Conservation (phyloP, 2,329 filamentous ascomycete species). For the Monosporascus sp. region DNA sequence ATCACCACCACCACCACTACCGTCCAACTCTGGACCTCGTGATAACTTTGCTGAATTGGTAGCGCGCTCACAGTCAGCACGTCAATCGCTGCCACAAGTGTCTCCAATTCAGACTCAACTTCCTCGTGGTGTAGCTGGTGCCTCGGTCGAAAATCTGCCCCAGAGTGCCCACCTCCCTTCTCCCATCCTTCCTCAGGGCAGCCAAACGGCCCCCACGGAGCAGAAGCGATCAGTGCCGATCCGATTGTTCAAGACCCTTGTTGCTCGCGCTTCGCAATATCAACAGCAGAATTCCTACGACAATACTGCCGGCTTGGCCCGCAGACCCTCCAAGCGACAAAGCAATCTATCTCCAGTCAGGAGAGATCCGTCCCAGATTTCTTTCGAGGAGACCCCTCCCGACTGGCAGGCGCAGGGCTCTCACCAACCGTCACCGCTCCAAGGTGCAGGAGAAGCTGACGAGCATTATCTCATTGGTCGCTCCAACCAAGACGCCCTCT, state of each 20-base stretch:
- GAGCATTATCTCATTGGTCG: constrained; percentile 31
- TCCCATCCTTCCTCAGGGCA: constrained; percentile 16
- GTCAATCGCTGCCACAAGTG: constrained; percentile 34
- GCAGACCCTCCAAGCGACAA: constrained; percentile 54
- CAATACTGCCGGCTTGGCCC: constrained; percentile 43
- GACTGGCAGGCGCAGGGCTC: constrained; percentile 23
- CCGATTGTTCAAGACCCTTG: constrained; percentile 51
- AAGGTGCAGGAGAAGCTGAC: constrained; percentile 38
- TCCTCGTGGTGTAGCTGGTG: constrained; percentile 31
- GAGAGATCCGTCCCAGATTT: constrained; percentile 31
- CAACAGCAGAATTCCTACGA: constrained; percentile 39
- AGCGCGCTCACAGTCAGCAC: constrained; percentile 48
- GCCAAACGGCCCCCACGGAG: constrained; percentile 30
- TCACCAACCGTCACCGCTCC: constrained; percentile 40
- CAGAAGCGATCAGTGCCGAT: constrained; percentile 43
- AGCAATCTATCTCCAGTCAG: constrained; percentile 43
- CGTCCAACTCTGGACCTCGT: constrained; percentile 28
- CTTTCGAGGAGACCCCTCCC: constrained; percentile 15
- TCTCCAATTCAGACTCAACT: constrained; percentile 29
- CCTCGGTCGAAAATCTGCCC: constrained; percentile 39
- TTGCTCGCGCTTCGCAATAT: constrained; percentile 33
- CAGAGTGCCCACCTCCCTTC: constrained; percentile 23
- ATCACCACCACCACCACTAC: constrained; percentile 23
- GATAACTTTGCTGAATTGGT: constrained; percentile 44
- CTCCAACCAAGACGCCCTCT: constrained; percentile 35